These are phyloP conservation scores for Penicillium decumbens DNA, from an alignment of 2,329 filamentous ascomycete species.

Conservation along the genomic window DNA sequence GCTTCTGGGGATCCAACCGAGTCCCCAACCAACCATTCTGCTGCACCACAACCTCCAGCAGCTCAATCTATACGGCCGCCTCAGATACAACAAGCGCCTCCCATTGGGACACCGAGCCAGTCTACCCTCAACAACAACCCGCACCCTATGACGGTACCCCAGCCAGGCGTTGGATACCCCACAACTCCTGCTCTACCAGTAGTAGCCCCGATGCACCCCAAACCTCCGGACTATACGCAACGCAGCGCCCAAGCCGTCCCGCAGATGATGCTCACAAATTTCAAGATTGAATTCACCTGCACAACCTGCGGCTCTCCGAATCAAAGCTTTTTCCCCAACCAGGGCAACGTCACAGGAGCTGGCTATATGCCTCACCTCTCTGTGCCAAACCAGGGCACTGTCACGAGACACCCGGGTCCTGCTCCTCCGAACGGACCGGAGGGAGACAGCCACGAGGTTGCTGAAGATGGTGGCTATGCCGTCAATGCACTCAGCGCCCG, in stretches of 20 bases:
- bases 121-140: conserved; percentile 20
- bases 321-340: conserved; percentile 38
- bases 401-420: conserved; percentile 18
- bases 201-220: conserved; percentile 20
- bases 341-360: conserved; percentile 32
- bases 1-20: conserved; percentile 23
- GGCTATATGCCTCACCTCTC: conserved; percentile 27
- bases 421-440: conserved; percentile 18
- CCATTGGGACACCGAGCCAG: conserved; percentile 23
- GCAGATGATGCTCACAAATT: conserved; percentile 34
- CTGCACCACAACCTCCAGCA: conserved; percentile 16
- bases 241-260: conserved; percentile 26
- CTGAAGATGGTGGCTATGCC: conserved; percentile 23
- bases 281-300: conserved; percentile 41
- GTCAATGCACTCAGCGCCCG: conserved; percentile 23
- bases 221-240: conserved; percentile 23
- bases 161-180: conserved; percentile 21
- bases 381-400: conserved; percentile 17
- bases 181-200: conserved; percentile 17
- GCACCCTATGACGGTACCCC: conserved; percentile 23
- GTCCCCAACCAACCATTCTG: conserved; percentile 17
- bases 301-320: conserved; percentile 37
- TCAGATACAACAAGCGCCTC: conserved; percentile 20
- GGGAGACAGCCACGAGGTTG: conserved; percentile 13
- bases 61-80: conserved; percentile 19